These are phyloP conservation scores for Bifiguratus adelaidae DNA, from an alignment of 192 early-diverging fungal species.

Conservation along the genomic window DNA sequence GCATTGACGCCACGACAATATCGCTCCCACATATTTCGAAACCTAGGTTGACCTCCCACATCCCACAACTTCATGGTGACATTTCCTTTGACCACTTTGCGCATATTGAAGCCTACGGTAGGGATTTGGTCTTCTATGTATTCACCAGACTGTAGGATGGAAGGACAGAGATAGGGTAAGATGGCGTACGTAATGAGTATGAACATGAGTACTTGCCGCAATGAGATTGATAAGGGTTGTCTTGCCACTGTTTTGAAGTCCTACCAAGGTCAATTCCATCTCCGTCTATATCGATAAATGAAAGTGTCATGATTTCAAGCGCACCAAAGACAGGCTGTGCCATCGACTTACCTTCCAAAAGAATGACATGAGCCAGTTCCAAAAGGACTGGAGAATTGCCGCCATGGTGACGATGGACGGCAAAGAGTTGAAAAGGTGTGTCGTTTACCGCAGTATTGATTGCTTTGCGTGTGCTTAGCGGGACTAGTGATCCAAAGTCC, in stretches of 20 bases:
- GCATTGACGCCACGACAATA: conserved; percentile 91
- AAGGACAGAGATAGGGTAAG: background rate
- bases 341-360: conserved; percentile 58
- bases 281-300: conserved; percentile 36
- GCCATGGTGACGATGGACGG: conserved; percentile 28
- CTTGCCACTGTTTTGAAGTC: conserved; percentile 81
- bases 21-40: conserved; percentile 94
- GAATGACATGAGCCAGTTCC: conserved; percentile 66
- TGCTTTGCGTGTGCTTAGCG: no score
- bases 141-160: conserved; percentile 45
- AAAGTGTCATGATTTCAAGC: background rate
- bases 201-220: conserved; percentile 40
- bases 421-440: background rate
- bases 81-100: conserved; percentile 84
- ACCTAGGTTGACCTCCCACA: conserved; percentile 95
- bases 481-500: no score
- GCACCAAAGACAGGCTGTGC: background rate
- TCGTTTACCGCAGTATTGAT: no score
- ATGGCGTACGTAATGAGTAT: background rate
- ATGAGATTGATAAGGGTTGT: conserved; percentile 82
- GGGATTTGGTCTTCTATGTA: conserved; percentile 89
- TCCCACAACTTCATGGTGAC: conserved; percentile 99
- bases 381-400: conserved; percentile 39
- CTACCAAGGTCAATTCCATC: conserved; percentile 84
- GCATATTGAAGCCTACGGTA: conserved; percentile 99